Conservation (phyloP, 225 moss, liverwort and hornwort genomes). For the Physcomitrium patens region DNA sequence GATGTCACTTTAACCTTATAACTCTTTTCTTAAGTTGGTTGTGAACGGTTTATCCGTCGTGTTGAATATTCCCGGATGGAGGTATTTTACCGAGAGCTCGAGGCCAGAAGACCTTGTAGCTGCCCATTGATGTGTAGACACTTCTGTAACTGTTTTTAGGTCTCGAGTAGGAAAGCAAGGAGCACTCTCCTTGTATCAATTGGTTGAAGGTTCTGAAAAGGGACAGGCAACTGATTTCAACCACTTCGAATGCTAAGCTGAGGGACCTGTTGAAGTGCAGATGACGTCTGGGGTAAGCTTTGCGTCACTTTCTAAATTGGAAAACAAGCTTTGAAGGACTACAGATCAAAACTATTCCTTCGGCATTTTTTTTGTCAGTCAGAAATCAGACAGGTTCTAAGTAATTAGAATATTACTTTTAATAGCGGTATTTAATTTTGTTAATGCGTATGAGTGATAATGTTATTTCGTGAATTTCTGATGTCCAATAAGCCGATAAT, state of each 20-base stretch:
- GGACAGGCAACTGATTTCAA: neutral
- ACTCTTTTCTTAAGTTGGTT: too few species aligned
- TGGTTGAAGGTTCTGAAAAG: neutral
- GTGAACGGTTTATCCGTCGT: neutral
- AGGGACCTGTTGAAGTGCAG: neutral
- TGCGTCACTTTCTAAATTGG: neutral
- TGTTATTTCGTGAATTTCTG: neutral
- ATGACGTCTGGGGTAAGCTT: constrained; percentile 17
- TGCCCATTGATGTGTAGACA: constrained; percentile 15
- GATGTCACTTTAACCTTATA: neutral
- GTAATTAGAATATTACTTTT: neutral
- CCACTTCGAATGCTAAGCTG: neutral
- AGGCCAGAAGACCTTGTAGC: constrained; percentile 16
- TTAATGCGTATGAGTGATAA: too few species aligned
- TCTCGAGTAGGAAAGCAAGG: constrained; percentile 1
- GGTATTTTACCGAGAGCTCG: constrained; percentile 19
- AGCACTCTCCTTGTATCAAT: neutral
- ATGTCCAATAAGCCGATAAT: constrained; percentile 3
- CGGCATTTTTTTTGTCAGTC: neutral
- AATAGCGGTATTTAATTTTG: neutral
- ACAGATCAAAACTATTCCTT: neutral
- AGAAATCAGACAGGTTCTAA: neutral
- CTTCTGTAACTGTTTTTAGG: constrained; percentile 23
- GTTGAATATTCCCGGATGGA: constrained; percentile 18
- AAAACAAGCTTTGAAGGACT: neutral